phyloP scores from a whole-genome alignment of 164 flowering plant species.

The Akebia trifoliata region DNA sequence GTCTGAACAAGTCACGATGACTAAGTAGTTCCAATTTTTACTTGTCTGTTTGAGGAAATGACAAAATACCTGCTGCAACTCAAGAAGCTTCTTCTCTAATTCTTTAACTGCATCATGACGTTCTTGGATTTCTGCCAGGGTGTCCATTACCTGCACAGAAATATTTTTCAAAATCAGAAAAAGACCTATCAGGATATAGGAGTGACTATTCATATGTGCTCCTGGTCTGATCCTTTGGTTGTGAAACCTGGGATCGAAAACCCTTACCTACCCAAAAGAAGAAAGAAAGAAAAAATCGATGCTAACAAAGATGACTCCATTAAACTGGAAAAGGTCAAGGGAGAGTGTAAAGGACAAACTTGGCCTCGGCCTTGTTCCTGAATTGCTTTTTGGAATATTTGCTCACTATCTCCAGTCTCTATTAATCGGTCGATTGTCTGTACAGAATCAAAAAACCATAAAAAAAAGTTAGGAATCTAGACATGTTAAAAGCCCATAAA shows the following conservation, averaged over 20 bases:
- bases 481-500: neutral
- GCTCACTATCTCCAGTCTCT: conserved; percentile 97
- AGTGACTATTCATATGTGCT: neutral
- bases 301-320: too few relatives aligned
- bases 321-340: neutral
- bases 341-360: conserved; percentile 38
- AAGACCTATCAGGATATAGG: neutral
- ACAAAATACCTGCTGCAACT: conserved; percentile 79
- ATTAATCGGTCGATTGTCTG: conserved; percentile 87
- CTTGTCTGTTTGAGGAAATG: too few relatives aligned
- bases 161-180: neutral
- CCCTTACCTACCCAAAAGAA: too few relatives aligned
- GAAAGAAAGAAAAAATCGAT: too few relatives aligned
- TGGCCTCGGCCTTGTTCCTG: conserved; percentile 96
- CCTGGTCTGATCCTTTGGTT: too few relatives aligned
- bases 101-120: conserved; percentile 93
- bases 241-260: too few relatives aligned
- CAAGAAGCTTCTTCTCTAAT: conserved; percentile 85
- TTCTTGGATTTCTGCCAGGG: conserved; percentile 95
- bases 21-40: too few relatives aligned
- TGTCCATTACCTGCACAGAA: conserved; percentile 73
- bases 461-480: neutral
- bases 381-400: conserved; percentile 92
- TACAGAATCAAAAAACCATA: neutral
- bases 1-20: too few relatives aligned